A percentile compares a stretch with the other conserved stretches of the same genome.
phyloP scores from a whole-genome alignment of 305 asterid genomes.

The Plantago lanceolata region DNA sequence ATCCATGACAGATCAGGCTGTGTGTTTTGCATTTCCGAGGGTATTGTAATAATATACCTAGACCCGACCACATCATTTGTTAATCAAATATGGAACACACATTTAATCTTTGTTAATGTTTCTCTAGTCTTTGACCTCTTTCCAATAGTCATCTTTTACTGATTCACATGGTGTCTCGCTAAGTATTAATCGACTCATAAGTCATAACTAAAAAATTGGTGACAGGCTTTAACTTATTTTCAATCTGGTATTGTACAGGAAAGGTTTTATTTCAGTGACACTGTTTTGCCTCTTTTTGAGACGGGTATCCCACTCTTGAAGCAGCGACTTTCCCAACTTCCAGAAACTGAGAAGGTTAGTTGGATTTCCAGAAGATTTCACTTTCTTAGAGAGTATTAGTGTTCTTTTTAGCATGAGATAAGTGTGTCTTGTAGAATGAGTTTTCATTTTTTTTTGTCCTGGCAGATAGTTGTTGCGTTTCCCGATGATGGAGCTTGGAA shows the following conservation, averaged over 20 bases:
- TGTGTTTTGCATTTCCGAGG: too few relatives aligned
- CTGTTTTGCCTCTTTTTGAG: constrained; percentile 87
- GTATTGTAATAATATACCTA: too few relatives aligned
- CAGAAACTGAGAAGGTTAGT: constrained; percentile 59
- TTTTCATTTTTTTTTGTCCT: constrained; percentile 10
- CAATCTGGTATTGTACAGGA: constrained; percentile 52
- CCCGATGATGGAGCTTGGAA: constrained; percentile 99
- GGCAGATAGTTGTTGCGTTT: constrained; percentile 85
- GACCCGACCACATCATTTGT: too few relatives aligned
- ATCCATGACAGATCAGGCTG: too few relatives aligned
- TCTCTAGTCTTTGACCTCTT: too few relatives aligned
- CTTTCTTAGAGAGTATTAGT: not conserved
- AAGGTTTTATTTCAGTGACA: constrained; percentile 90
- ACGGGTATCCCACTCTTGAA: constrained; percentile 89
- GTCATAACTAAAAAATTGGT: not conserved
- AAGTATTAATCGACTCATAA: not conserved
- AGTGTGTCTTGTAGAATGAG: not conserved
- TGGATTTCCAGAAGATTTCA: not conserved
- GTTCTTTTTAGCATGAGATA: not conserved
- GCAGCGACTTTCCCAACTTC: constrained; percentile 80
- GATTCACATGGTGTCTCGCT: not conserved
- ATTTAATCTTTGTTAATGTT: too few relatives aligned
- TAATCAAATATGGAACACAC: too few relatives aligned
- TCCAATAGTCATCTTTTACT: too few relatives aligned
- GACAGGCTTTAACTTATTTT: not conserved